phyloP scores from a whole-genome alignment of 2,329 filamentous ascomycete species.

The Microdochium trichocladiopsis region DNA sequence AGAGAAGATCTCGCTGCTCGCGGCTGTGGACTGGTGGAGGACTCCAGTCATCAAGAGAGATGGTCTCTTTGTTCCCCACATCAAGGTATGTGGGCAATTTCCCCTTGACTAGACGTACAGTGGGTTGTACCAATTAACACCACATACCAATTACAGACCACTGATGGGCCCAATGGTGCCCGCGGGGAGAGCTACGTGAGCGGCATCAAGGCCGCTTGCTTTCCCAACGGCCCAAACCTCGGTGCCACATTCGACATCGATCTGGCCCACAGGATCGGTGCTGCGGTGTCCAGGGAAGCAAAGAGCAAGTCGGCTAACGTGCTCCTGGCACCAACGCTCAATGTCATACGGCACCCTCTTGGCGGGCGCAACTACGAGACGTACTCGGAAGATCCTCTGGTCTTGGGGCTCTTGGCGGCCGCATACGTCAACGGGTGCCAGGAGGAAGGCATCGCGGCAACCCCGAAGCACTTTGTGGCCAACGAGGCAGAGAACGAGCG shows the following conservation, averaged over 20 bases:
- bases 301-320: conserved; percentile 13
- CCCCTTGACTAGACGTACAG: too few relatives aligned
- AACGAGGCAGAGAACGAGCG: conserved; percentile 65
- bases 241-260: conserved; percentile 18
- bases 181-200: conserved; percentile 11
- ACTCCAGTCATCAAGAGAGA: neutral
- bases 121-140: too few relatives aligned
- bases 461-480: conserved; percentile 37
- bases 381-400: conserved; percentile 60
- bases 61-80: neutral
- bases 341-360: conserved; percentile 23
- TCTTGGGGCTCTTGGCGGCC: conserved; percentile 42
- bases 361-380: conserved; percentile 66
- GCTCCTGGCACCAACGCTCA: conserved; percentile 7
- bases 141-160: neutral
- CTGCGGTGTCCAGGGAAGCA: conserved; percentile 15
- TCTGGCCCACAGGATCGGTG: conserved; percentile 15
- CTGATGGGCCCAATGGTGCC: conserved; percentile 13
- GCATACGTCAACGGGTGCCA: conserved; percentile 39
- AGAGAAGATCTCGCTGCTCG: neutral
- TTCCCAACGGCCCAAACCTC: conserved; percentile 13
- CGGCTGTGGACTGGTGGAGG: neutral
- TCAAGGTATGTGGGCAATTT: neutral
- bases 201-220: conserved; percentile 9
- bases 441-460: conserved; percentile 26